A percentile compares a stretch with the other conserved stretches of the same genome.
Conservation (phyloP, 768 basidiomycete genomes). For the Floccularia luteovirens region DNA sequence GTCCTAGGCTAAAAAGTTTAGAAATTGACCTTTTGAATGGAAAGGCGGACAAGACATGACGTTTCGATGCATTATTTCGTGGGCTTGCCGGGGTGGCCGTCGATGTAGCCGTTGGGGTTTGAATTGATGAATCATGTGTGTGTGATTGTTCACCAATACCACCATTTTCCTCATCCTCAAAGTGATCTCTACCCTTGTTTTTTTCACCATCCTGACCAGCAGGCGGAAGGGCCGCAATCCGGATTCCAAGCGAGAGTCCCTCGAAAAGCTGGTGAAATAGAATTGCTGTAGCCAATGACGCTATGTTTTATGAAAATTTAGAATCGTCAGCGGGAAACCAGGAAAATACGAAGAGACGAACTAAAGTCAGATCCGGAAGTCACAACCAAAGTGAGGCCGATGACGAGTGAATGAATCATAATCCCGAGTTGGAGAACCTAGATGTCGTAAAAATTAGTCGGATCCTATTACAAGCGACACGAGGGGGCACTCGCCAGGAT, state of each 20-base stretch:
- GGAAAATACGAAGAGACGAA: slow-evolving; percentile 23
- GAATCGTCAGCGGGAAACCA: not conserved
- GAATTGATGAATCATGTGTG: not conserved
- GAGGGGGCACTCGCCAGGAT: slow-evolving; percentile 46
- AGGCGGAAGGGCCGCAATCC: slow-evolving; percentile 63
- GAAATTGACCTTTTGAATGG: not conserved
- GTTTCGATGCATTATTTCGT: slow-evolving; percentile 1
- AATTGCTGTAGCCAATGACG: slow-evolving; percentile 67
- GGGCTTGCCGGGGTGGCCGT: no score
- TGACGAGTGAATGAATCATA: slow-evolving; percentile 78
- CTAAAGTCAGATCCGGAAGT: slow-evolving; percentile 65
- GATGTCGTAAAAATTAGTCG: not conserved
- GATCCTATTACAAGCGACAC: not conserved
- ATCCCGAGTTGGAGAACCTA: slow-evolving; percentile 80
- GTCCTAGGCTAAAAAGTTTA: slow-evolving; percentile 34
- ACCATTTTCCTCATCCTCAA: not conserved
- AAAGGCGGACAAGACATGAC: not conserved
- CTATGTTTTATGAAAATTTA: slow-evolving; percentile 23
- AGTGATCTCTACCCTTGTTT: slow-evolving; percentile 3
- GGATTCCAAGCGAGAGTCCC: slow-evolving; percentile 75
- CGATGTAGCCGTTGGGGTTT: no score
- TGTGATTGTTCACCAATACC: not conserved
- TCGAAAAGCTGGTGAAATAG: slow-evolving; percentile 83
- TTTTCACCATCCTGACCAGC: no score
- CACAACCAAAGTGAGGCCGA: slow-evolving; percentile 71